phyloP scores from a whole-genome alignment of 257 asterid species.

The Thymus mandschuricus region DNA sequence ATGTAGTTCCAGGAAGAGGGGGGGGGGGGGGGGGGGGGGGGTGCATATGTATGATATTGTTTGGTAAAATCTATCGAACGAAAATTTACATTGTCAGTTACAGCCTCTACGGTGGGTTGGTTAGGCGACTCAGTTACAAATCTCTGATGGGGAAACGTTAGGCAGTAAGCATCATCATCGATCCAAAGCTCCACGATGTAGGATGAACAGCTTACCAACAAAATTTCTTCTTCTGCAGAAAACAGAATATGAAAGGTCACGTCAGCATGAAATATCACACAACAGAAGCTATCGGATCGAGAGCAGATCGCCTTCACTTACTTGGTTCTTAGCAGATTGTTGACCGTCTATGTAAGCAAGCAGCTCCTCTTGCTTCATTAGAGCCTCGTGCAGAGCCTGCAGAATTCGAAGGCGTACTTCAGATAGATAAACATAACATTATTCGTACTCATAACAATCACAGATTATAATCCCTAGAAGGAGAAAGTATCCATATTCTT shows the following conservation, averaged over 20 bases:
- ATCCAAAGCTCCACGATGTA: conserved; percentile 25
- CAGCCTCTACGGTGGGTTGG: conserved; percentile 22
- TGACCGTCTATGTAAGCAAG: conserved; percentile 73
- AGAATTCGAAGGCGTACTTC: neutral
- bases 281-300: neutral
- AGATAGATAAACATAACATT: neutral
- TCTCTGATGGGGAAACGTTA: conserved; percentile 25
- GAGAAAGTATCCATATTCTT: neutral
- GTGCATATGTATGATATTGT: conserved; percentile 10
- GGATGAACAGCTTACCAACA: conserved; percentile 48
- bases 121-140: conserved; percentile 24
- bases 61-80: conserved; percentile 19
- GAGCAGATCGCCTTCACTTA: conserved; percentile 35
- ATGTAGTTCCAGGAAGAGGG: conserved; percentile 18
- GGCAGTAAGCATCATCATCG: conserved; percentile 25
- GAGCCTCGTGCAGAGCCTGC: conserved; percentile 77
- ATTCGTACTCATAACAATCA: neutral
- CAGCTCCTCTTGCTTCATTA: conserved; percentile 78
- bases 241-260: conserved; percentile 6
- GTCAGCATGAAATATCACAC: conserved; percentile 26
- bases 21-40: too few relatives aligned
- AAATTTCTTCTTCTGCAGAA: conserved; percentile 60
- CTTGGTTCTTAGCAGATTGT: conserved; percentile 57
- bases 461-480: neutral
- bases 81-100: conserved; percentile 37